Conservation (phyloP, 1,284 basidiomycete species). For the Ganoderma lingzhi region DNA sequence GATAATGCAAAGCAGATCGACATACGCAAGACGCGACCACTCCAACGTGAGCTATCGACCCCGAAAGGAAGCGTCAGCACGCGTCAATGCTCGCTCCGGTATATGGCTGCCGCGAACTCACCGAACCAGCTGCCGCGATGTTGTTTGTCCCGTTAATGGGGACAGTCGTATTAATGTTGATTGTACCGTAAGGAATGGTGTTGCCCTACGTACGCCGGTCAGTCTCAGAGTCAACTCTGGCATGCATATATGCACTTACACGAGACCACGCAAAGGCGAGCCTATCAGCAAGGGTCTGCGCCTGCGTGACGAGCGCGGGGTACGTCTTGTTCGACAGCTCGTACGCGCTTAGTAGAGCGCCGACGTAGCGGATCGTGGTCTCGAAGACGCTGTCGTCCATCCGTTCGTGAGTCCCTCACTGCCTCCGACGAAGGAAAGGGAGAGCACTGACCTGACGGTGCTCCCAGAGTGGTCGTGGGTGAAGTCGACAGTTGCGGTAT, state of each 20-base stretch:
- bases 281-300: slow-evolving; percentile 77
- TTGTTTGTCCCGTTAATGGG: slow-evolving; percentile 56
- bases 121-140: slow-evolving; percentile 75
- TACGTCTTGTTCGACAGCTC: slow-evolving; percentile 77
- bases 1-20: neutral
- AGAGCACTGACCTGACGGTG: slow-evolving; percentile 56
- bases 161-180: slow-evolving; percentile 60
- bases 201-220: slow-evolving; percentile 46
- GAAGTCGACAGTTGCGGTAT: slow-evolving; percentile 62
- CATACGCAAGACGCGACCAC: slow-evolving; percentile 50
- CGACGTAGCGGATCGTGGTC: slow-evolving; percentile 87
- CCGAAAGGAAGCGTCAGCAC: neutral
- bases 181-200: slow-evolving; percentile 56
- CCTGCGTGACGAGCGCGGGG: slow-evolving; percentile 64
- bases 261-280: slow-evolving; percentile 66
- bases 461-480: slow-evolving; percentile 56
- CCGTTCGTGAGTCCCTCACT: neutral
- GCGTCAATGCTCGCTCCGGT: neutral
- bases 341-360: slow-evolving; percentile 79
- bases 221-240: neutral
- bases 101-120: slow-evolving; percentile 42
- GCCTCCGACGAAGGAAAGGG: neutral
- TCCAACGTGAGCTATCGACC: slow-evolving; percentile 51
- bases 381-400: slow-evolving; percentile 74
- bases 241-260: slow-evolving; percentile 44